Conservation (phyloP, 2,329 filamentous ascomycete genomes). For the Diplocarpon rosae region DNA sequence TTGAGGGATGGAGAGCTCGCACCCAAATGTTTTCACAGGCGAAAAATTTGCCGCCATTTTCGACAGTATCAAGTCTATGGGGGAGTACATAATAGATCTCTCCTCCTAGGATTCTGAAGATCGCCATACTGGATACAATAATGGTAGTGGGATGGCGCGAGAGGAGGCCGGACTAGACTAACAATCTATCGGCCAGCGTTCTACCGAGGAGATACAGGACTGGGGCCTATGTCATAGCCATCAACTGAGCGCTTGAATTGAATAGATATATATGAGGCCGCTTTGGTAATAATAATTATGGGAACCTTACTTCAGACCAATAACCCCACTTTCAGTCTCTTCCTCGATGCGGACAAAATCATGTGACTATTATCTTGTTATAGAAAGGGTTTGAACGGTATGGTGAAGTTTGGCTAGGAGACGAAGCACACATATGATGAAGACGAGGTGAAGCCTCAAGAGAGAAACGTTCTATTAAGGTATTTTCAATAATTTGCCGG, state of each 20-base stretch:
- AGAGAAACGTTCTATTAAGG: too few species aligned
- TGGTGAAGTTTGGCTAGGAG: too few species aligned
- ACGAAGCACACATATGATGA: too few species aligned
- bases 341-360: background rate
- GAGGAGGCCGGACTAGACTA: background rate
- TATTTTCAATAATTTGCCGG: too few species aligned
- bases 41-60: background rate
- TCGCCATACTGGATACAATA: background rate
- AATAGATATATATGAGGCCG: background rate
- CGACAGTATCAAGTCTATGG: background rate
- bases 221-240: background rate
- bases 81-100: background rate
- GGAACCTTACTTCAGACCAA: background rate
- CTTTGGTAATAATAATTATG: background rate
- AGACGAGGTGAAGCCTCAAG: too few species aligned
- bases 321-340: background rate
- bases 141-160: background rate
- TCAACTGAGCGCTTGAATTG: background rate
- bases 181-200: background rate
- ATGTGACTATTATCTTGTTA: background rate
- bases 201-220: slow-evolving; percentile 1
- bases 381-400: background rate
- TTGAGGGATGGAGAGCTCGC: background rate
- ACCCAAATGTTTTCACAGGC: slow-evolving; percentile 9
- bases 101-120: slow-evolving; percentile 3